A percentile compares a stretch with the other conserved stretches of the same genome.
These are phyloP conservation scores for Rhododendron mucronatum DNA, from an alignment of 148 eudicot genomes.

Conservation along the genomic window DNA sequence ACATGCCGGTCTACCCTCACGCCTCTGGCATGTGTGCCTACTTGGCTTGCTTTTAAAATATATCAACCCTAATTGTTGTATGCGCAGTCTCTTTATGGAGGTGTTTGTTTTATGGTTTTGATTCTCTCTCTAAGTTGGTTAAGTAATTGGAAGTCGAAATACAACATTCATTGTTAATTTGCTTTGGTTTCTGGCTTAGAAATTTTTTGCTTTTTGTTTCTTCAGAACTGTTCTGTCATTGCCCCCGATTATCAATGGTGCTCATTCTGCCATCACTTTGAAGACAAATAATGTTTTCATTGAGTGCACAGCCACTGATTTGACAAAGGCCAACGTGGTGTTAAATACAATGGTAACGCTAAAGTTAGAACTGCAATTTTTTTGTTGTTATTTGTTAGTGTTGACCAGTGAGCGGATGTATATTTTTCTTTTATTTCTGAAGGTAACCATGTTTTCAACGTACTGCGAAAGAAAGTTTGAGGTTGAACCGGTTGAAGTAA, in stretches of 20 bases:
- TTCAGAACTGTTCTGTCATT: conserved; percentile 90
- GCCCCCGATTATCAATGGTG: conserved; percentile 94
- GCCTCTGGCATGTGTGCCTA: neutral
- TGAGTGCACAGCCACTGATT: conserved; percentile 97
- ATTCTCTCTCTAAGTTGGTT: neutral
- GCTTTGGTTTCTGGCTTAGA: neutral
- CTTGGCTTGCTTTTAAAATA: neutral
- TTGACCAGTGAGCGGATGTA: neutral
- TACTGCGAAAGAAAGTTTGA: conserved; percentile 79
- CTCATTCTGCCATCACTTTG: conserved; percentile 85
- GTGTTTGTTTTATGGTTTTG: neutral
- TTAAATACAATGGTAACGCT: conserved; percentile 77
- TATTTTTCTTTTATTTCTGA: conserved; percentile 17
- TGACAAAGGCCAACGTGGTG: conserved; percentile 90
- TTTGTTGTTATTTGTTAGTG: neutral
- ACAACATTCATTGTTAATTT: neutral
- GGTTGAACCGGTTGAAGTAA: conserved; percentile 91
- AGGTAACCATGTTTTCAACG: conserved; percentile 92
- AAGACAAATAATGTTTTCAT: conserved; percentile 91
- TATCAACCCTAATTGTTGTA: neutral
- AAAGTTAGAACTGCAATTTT: neutral
- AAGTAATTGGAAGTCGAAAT: neutral
- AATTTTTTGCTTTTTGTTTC: neutral
- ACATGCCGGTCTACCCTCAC: neutral
- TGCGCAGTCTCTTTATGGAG: neutral